Evolutionary conservation across 371 early-diverging fungal species (phyloP), one percentile per base, ranked within the genome.

Genomic region (Phascolomyces articulosus): DNA sequence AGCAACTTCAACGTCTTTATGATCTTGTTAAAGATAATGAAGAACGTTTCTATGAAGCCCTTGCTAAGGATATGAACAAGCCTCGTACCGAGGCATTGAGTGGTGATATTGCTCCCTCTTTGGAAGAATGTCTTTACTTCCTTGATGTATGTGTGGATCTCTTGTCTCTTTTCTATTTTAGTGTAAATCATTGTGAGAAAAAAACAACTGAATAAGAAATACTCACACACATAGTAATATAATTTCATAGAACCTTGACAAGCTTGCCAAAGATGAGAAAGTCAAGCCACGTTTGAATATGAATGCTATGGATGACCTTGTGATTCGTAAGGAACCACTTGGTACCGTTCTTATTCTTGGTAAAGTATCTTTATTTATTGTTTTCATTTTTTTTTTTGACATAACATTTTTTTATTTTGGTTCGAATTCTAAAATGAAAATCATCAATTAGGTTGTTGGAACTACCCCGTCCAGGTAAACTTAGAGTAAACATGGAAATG

Each of bases 311-410:
- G 77, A 81, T 58, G 78, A 79, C 62, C 70, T 83, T 13, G 60
- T 83, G 48, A 79, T 91, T 59, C 87, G 89, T 60, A 84, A 80
- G 55, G 94, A 91, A 41, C 96, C 96, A 4, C 78, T 88, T 63
- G 97, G 97, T 67, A 72, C 87, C 10, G 91, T 90, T 6, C 71
- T 87, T 26, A 72, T 90, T 62, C 66, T 87, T 38, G 85, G 85
- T 76, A 69, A 40, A 63, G 40, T 53, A 18, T 18, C 21, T 11
- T 7, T 55, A 41, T 44, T n/a, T 29, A 13, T 44, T 13, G 8
- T 16, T 44, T 13, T 44, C n/a, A 16, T 13, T 6, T 16, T 15
- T 15, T 44, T 51, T 51, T 51, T 7, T 18, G 11, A 47, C 47
- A 47, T 24, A 24, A 9, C 11, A 34, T 34, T 34, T 9, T n/a